Base-by-base conservation (phyloP, 108 stramenopile species). In the Stephanodiscus minutulus region DNA sequence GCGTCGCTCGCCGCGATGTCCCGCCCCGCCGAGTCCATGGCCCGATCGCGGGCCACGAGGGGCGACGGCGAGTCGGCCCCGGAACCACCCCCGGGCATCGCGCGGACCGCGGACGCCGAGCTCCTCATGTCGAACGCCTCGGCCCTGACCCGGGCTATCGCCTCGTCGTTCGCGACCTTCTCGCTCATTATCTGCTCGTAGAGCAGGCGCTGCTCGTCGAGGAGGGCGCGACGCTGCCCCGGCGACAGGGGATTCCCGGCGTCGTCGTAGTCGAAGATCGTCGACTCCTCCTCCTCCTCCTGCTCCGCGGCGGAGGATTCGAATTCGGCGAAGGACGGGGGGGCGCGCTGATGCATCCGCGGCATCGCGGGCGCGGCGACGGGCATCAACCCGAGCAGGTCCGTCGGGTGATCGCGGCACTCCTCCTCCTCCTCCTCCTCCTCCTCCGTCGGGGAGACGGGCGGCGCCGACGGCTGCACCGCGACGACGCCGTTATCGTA, bases 181-280 rank as follows among this genome's bases (percentile, higher is more conserved):
- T 88, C 81, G 46, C 73, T 73, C 77, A 87, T 85, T 50, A 93
- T 91, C 29, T 70, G 71, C 56, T 82, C 89, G 80, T 91, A 83
- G 33, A 93, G 86, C 59, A 70, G 57, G 17, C 85, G 80, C 60
- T 93, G 92, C 66, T 93, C 92, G 47, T 85, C 88, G 39, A 93
- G 72, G 61, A 93, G 63, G 11, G 79, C 86, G 61, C 82, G 59
- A 5, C 86, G 88, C 64, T 91, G 86, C 17, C 71, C 83, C 15
- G 75, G 60, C 0, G 77, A 64, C 20, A 86, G 77, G 13, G 70
- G 77, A 46, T 72, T 63, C 11, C 77, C 77, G 28, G 61, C 66
- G 58, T 79, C 81, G 68, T 84, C 71, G 27, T 82, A 82, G 18
- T 79, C 84, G 53, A 85, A 72, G 55, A 56, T 56, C 10, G 55